These are phyloP conservation scores for Saccharomyces uvarum DNA, from an alignment of 1,139 yeast species.

Conservation along the genomic window DNA sequence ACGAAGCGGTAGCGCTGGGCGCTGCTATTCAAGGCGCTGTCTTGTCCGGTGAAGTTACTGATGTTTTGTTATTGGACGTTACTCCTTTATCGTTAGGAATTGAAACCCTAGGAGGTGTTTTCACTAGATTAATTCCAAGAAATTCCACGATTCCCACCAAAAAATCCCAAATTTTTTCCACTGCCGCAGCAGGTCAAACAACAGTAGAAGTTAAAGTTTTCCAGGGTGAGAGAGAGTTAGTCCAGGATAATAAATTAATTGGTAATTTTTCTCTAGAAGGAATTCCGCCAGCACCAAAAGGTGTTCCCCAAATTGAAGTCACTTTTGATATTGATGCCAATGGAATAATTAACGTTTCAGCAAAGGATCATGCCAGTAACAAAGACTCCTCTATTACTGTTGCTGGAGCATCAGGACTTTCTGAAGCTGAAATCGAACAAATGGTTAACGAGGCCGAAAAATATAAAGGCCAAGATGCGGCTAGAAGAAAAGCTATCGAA, in stretches of 20 bases:
- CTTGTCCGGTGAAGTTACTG: slow-evolving; percentile 96
- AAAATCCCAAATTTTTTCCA: slow-evolving; percentile 94
- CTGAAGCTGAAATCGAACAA: slow-evolving; percentile 93
- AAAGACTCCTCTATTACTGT: slow-evolving; percentile 98
- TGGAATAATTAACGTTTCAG: slow-evolving; percentile 97
- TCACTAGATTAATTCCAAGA: slow-evolving; percentile 94
- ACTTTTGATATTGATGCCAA: slow-evolving; percentile 97
- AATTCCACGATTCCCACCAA: slow-evolving; percentile 97
- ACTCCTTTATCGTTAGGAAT: slow-evolving; percentile 97
- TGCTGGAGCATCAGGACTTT: slow-evolving; percentile 96
- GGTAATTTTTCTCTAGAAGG: slow-evolving; percentile 96
- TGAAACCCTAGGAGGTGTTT: slow-evolving; percentile 98
- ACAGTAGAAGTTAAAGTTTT: slow-evolving; percentile 97
- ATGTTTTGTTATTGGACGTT: slow-evolving; percentile 87
- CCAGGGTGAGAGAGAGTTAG: slow-evolving; percentile 99
- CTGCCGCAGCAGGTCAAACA: slow-evolving; percentile 98
- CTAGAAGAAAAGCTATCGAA: slow-evolving; percentile 90
- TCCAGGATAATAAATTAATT: slow-evolving; percentile 95
- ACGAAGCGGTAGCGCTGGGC: slow-evolving; percentile 99
- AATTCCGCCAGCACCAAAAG: slow-evolving; percentile 98
- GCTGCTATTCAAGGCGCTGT: slow-evolving; percentile 99
- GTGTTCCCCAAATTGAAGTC: slow-evolving; percentile 98
- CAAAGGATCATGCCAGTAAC: slow-evolving; percentile 96
- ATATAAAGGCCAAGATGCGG: slow-evolving; percentile 94
- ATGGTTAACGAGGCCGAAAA: slow-evolving; percentile 98